Evolutionary conservation across 179 eudicot genomes (phyloP).

Genomic region (Silene vulgaris): DNA sequence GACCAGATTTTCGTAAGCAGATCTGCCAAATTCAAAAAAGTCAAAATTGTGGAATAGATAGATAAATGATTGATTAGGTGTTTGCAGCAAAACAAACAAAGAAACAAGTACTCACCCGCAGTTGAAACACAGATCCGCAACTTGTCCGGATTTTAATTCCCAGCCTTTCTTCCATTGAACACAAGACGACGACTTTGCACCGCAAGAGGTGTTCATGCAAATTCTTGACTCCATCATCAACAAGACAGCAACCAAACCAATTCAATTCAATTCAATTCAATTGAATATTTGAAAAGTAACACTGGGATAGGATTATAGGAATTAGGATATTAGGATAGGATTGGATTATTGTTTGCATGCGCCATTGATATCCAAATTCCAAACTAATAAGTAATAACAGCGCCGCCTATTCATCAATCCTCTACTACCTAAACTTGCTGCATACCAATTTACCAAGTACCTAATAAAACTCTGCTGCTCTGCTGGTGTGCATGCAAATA

Average conservation of each 20-base stretch:
- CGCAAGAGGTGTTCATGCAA: conserved; percentile 46
- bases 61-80: background rate
- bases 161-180: conserved; percentile 46
- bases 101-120: conserved; percentile 33
- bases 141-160: conserved; percentile 42
- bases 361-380: no score
- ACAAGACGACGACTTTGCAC: conserved; percentile 24
- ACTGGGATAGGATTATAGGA: background rate
- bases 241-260: background rate
- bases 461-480: no score
- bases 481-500: no score
- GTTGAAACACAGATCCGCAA: conserved; percentile 43
- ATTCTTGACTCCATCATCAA: conserved; percentile 36
- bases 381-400: no score
- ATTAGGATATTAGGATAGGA: background rate
- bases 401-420: no score
- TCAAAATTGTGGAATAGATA: background rate
- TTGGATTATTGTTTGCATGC: background rate
- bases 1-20: conserved; percentile 34
- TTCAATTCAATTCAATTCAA: background rate
- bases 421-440: no score
- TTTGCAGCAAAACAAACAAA: background rate
- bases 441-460: no score
- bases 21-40: conserved; percentile 26
- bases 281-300: background rate